phyloP scores from a whole-genome alignment of 2,329 filamentous ascomycete genomes.

The Fusarium sp. region DNA sequence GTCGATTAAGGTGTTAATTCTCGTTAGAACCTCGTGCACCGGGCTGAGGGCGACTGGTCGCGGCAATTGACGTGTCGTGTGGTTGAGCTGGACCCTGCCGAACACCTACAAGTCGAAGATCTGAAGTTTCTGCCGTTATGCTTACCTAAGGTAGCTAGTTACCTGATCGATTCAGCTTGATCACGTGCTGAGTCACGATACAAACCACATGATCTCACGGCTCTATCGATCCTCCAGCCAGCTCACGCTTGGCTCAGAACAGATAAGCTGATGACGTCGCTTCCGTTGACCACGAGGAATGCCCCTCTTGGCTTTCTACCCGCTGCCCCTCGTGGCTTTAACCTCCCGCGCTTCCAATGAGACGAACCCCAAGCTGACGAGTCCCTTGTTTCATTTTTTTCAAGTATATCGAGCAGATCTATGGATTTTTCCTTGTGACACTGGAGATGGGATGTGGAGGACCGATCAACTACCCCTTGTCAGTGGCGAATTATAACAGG shows the following conservation, averaged over 20 bases:
- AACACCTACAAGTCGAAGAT: conserved; percentile 39
- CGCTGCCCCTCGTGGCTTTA: conserved; percentile 38
- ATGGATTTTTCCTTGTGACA: conserved; percentile 28
- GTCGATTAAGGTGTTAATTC: conserved; percentile 3
- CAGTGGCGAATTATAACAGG: conserved; percentile 45
- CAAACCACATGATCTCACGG: conserved; percentile 22
- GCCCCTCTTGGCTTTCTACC: conserved; percentile 40
- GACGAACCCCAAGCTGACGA: conserved; percentile 46
- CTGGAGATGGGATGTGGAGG: conserved; percentile 25
- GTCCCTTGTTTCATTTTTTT: conserved; percentile 46
- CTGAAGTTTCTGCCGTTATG: conserved; percentile 48
- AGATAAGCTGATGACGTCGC: conserved; percentile 44
- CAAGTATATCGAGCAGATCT: conserved; percentile 38
- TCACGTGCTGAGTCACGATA: conserved; percentile 2
- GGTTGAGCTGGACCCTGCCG: conserved; percentile 35
- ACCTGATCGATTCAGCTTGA: accelerated
- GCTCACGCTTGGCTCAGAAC: conserved; percentile 14
- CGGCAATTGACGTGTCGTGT: conserved; percentile 44
- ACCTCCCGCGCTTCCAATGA: conserved; percentile 25
- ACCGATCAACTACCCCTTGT: conserved; percentile 34
- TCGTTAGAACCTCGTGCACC: conserved; percentile 34
- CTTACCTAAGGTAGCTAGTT: conserved; percentile 35
- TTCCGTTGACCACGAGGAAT: conserved; percentile 7
- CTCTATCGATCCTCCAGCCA: background rate
- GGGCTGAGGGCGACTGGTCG: conserved; percentile 44